phyloP scores from a whole-genome alignment of 1,284 basidiomycete species.

The Volvariella surrecta region DNA sequence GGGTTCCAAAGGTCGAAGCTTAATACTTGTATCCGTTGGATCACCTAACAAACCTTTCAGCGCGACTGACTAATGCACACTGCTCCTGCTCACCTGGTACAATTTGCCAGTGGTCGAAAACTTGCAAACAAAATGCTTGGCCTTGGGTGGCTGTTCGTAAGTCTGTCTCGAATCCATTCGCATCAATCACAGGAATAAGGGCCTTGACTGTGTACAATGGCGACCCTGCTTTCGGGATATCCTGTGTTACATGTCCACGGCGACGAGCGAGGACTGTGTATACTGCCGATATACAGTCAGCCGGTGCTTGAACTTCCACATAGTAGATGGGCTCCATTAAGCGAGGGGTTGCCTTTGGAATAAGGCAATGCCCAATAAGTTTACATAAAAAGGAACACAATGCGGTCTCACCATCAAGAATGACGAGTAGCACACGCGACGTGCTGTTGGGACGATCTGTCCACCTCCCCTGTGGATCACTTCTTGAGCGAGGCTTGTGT shows the following conservation, averaged over 20 bases:
- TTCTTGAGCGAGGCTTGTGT: slow-evolving; percentile 87
- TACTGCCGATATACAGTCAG: slow-evolving; percentile 96
- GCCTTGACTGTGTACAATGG: slow-evolving; percentile 97
- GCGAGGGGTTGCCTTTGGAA: slow-evolving; percentile 72
- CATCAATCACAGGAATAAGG: slow-evolving; percentile 95
- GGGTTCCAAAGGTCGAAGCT: slow-evolving; percentile 92
- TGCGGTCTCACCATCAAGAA: slow-evolving; percentile 79
- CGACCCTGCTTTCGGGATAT: slow-evolving; percentile 95
- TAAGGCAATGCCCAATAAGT: neutral
- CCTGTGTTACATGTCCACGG: slow-evolving; percentile 96
- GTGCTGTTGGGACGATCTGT: slow-evolving; percentile 96
- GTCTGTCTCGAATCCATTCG: slow-evolving; percentile 99
- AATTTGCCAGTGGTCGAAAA: slow-evolving; percentile 98
- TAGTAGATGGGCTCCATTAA: slow-evolving; percentile 97
- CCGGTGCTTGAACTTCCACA: slow-evolving; percentile 96
- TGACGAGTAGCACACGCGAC: slow-evolving; percentile 98
- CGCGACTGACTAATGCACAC: too few species aligned
- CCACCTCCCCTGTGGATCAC: slow-evolving; percentile 97
- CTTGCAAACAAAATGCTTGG: slow-evolving; percentile 93
- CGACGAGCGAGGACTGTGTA: slow-evolving; percentile 96
- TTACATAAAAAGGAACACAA: neutral
- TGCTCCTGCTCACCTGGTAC: too few species aligned
- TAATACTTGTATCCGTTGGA: slow-evolving; percentile 93
- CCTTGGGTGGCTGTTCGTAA: slow-evolving; percentile 95
- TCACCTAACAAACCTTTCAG: slow-evolving; percentile 52